Evolutionary conservation across 2,329 filamentous ascomycete genomes (phyloP).

Genomic region (Beauveria caledonica): DNA sequence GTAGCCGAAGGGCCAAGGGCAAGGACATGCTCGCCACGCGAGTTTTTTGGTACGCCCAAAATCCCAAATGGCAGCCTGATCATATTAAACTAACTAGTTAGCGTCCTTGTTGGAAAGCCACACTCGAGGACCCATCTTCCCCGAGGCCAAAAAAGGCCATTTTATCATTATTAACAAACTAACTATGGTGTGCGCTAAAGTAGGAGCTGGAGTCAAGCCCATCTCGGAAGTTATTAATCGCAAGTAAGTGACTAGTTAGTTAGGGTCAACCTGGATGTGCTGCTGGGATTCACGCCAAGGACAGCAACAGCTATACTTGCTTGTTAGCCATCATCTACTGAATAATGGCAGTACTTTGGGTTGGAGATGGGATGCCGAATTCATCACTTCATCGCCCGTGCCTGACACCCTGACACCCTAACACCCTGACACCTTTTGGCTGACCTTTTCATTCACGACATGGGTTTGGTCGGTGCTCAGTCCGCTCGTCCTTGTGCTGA

Average conservation of each 20-base stretch:
- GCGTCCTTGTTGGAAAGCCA: background rate
- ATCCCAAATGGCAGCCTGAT: background rate
- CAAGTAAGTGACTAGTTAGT: background rate
- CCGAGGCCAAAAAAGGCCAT: background rate
- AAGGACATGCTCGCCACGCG: background rate
- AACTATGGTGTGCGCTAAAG: constrained; percentile 1
- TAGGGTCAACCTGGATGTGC: background rate
- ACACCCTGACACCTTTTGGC: background rate
- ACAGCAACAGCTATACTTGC: background rate
- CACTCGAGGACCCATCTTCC: background rate
- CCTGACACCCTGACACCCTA: no score
- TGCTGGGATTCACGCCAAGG: background rate
- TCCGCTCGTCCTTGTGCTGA: background rate
- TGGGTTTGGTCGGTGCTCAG: background rate
- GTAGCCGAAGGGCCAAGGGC: background rate
- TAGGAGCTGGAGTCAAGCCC: constrained; percentile 5
- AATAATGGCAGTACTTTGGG: no score
- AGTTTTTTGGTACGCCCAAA: background rate
- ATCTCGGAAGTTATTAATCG: constrained; percentile 12
- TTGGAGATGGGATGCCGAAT: no score
- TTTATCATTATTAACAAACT: no score
- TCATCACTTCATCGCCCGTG: no score
- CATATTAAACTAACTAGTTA: background rate
- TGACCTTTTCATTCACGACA: background rate
- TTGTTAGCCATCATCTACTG: no score